These are phyloP conservation scores for Hypomyces rosellus DNA, from an alignment of 2,329 filamentous ascomycete species.

Conservation along the genomic window DNA sequence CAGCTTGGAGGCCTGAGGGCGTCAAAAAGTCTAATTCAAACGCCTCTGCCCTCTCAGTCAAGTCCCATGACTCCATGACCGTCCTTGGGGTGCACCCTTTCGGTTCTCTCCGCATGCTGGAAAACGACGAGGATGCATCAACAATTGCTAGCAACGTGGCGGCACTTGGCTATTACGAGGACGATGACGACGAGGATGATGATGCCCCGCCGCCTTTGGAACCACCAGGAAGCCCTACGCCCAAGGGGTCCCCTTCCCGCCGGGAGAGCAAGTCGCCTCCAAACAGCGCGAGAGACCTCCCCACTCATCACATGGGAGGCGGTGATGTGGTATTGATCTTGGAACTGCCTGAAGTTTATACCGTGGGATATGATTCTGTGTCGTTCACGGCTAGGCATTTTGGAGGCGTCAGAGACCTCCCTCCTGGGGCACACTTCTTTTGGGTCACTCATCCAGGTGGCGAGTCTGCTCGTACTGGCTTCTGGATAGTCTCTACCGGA, in stretches of 20 bases:
- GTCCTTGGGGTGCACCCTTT: slow-evolving; percentile 35
- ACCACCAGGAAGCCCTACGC: slow-evolving; percentile 3
- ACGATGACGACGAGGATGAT: slow-evolving; percentile 17
- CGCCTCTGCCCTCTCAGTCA: slow-evolving; percentile 22
- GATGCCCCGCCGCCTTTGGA: slow-evolving; percentile 27
- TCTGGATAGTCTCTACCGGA: slow-evolving; percentile 45
- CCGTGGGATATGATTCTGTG: slow-evolving; percentile 47
- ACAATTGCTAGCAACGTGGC: not conserved
- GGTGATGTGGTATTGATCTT: slow-evolving; percentile 49
- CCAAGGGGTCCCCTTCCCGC: not conserved
- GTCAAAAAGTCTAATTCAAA: slow-evolving; percentile 32
- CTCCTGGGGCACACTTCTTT: slow-evolving; percentile 51
- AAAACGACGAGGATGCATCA: slow-evolving; percentile 15
- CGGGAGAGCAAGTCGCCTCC: not conserved
- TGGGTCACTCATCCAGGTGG: slow-evolving; percentile 48
- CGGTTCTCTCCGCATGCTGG: slow-evolving; percentile 36
- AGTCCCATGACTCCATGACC: slow-evolving; percentile 32
- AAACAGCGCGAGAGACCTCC: slow-evolving; percentile 4
- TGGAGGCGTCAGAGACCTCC: slow-evolving; percentile 48
- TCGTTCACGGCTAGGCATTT: slow-evolving; percentile 44
- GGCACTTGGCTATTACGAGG: slow-evolving; percentile 10
- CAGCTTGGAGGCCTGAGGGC: slow-evolving; percentile 17
- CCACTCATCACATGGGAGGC: slow-evolving; percentile 26
- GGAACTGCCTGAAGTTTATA: slow-evolving; percentile 44
- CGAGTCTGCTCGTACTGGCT: slow-evolving; percentile 47